These are phyloP conservation scores for Zalerion maritima DNA, from an alignment of 495 filamentous ascomycete species.

Conservation along the genomic window DNA sequence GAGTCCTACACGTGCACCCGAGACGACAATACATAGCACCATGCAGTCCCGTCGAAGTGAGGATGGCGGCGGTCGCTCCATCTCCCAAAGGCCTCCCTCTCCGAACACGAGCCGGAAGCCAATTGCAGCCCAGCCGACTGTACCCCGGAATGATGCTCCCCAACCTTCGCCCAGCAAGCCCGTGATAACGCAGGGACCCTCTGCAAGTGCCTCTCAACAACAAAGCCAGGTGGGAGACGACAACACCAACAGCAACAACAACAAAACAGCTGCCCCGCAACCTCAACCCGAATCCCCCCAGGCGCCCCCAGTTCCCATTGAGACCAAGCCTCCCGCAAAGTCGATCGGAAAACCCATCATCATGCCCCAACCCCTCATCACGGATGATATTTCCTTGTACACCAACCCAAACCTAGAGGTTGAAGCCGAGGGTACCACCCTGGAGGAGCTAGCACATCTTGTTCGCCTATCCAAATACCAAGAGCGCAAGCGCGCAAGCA, in stretches of 20 bases:
- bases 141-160: too few relatives aligned
- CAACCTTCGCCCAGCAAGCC: slow-evolving; percentile 28
- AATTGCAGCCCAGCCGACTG: too few relatives aligned
- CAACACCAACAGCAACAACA: too few relatives aligned
- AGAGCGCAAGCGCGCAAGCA: slow-evolving; percentile 53
- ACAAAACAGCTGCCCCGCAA: slow-evolving; percentile 10
- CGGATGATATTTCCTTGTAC: slow-evolving; percentile 35
- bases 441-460: slow-evolving; percentile 57
- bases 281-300: slow-evolving; percentile 14
- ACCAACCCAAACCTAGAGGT: slow-evolving; percentile 31
- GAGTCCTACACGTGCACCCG: too few relatives aligned
- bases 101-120: too few relatives aligned
- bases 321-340: slow-evolving; percentile 13
- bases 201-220: too few relatives aligned
- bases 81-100: too few relatives aligned
- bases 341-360: slow-evolving; percentile 11
- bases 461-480: slow-evolving; percentile 59
- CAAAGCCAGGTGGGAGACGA: too few relatives aligned
- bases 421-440: slow-evolving; percentile 39
- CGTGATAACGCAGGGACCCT: slow-evolving; percentile 32
- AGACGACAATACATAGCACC: too few relatives aligned
- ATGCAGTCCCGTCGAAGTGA: too few relatives aligned
- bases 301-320: slow-evolving; percentile 7
- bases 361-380: slow-evolving; percentile 28
- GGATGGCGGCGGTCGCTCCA: too few relatives aligned